phyloP scores from a whole-genome alignment of 2,329 filamentous ascomycete genomes.

The Geoglossum cookeanum region DNA sequence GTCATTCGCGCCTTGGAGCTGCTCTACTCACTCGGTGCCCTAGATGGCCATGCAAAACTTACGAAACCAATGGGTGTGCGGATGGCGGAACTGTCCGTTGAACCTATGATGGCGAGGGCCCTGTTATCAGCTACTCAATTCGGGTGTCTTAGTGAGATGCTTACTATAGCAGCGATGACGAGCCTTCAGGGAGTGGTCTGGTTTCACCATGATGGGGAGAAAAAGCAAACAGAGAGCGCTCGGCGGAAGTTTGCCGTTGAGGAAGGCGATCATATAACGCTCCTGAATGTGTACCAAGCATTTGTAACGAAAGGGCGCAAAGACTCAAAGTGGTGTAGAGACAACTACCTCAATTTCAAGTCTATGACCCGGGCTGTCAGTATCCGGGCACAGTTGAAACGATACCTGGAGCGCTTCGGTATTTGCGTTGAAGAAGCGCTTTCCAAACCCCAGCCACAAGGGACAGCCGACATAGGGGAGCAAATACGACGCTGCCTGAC shows the following conservation, averaged over 20 bases:
- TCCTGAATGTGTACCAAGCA: constrained; percentile 82
- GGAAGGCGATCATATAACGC: constrained; percentile 82
- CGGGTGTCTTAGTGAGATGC: constrained; percentile 63
- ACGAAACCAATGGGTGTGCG: constrained; percentile 71
- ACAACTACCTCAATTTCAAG: constrained; percentile 76
- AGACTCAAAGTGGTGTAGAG: constrained; percentile 69
- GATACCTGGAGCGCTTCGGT: constrained; percentile 73
- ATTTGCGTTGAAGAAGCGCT: constrained; percentile 46
- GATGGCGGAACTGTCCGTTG: constrained; percentile 85
- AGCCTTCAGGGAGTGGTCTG: constrained; percentile 68
- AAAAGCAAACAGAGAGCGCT: constrained; percentile 53
- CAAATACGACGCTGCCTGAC: constrained; percentile 71
- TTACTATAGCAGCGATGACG: constrained; percentile 88
- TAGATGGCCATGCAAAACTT: constrained; percentile 80
- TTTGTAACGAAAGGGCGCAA: constrained; percentile 72
- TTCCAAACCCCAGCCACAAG: constrained; percentile 16
- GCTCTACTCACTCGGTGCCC: constrained; percentile 65
- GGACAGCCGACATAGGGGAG: constrained; percentile 37
- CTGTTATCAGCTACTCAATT: constrained; percentile 59
- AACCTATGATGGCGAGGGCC: constrained; percentile 90
- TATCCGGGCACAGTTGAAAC: constrained; percentile 67
- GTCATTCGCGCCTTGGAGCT: constrained; percentile 75
- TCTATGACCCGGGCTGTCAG: constrained; percentile 64
- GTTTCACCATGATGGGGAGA: constrained; percentile 61
- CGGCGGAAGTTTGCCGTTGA: constrained; percentile 73